Base-by-base conservation (phyloP, 2,329 filamentous ascomycete species). In the Xylariomycetidae sp. region DNA sequence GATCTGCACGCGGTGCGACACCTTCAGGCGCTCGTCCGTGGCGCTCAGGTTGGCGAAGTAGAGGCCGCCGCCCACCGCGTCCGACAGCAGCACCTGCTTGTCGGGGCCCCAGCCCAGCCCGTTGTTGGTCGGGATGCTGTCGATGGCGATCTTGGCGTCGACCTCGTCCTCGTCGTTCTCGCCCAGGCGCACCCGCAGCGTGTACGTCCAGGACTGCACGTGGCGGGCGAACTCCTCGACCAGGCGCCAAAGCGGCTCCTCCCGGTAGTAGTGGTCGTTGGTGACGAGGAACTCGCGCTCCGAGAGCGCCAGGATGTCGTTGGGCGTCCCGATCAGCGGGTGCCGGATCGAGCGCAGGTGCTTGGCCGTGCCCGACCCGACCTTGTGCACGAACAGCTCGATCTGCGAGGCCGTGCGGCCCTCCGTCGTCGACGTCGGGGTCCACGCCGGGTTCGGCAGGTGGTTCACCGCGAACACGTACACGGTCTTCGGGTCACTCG, bases 391-490 rank as follows among this genome's bases (percentile, higher is more conserved):
- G 47, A 81, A 79, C 4, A 80, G 42, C 46, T 81, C 76, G 24
- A 80, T 51, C 8, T 68, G 68, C 0, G 76, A 78, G 2, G 61
- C 61, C 0, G 67, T 62, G 38, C 65, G 65, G 8, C 53, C 55
- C 2, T 48, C 46, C 2, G 54, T 53, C 4, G 41, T 38, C 3
- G 39, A 42, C 6, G 29, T 46, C 13, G 17, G 32, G 28, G 19
- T 47, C 44, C 61, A 65, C 0, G 59, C 58, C 0, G 61, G 59
- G 35, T 76, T 69, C 0, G 74, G 68, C 1, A 70, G 44, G 35
- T 81, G 77, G 42, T 81, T 81, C 31, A 81, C 53, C 0, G 71
- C 75, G 34, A 74, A 74, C 28, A 81, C 71, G 43, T 76, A 80
- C 5, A 80, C 68, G 3, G 46, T 46, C 2, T 63, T 46, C 0